Evolutionary conservation across 495 filamentous ascomycete species (phyloP).

Genomic region (Trichoderma reesei): DNA sequence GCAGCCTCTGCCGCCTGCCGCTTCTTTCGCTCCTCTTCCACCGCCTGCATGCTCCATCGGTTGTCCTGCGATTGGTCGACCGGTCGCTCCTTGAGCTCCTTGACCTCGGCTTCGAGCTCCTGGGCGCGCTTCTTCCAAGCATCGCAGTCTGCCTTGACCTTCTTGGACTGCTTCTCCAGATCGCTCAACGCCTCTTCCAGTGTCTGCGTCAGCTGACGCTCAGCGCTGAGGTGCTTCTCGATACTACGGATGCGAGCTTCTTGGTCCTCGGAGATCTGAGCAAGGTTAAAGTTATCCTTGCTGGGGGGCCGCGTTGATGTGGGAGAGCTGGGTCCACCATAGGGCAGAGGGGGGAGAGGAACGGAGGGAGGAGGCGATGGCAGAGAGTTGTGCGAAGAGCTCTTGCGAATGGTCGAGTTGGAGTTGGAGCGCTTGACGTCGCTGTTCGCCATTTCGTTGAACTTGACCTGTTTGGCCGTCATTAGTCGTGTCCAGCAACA

Average conservation of each 20-base stretch:
- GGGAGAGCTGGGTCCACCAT: slow-evolving; percentile 34
- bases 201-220: slow-evolving; percentile 90
- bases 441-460: slow-evolving; percentile 35
- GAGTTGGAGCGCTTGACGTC: slow-evolving; percentile 67
- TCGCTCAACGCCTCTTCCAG: slow-evolving; percentile 93
- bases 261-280: slow-evolving; percentile 80
- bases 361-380: slow-evolving; percentile 86
- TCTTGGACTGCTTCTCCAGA: slow-evolving; percentile 76
- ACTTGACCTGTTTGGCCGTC: slow-evolving; percentile 44
- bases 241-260: slow-evolving; percentile 91
- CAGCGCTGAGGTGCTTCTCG: slow-evolving; percentile 91
- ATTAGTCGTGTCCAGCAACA: slow-evolving; percentile 17
- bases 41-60: slow-evolving; percentile 78
- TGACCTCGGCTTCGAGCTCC: slow-evolving; percentile 69
- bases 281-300: slow-evolving; percentile 61
- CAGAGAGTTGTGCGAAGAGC: slow-evolving; percentile 67
- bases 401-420: slow-evolving; percentile 68
- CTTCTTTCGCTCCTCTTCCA: slow-evolving; percentile 88
- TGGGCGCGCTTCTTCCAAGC: slow-evolving; percentile 75
- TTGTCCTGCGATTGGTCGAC: slow-evolving; percentile 36
- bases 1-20: slow-evolving; percentile 82
- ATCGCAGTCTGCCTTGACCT: slow-evolving; percentile 80
- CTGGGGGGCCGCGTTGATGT: slow-evolving; percentile 55
- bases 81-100: slow-evolving; percentile 45
- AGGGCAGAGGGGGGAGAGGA: slow-evolving; percentile 84